Percentiles rank a stretch among this genome's conserved stretches.
phyloP scores from a whole-genome alignment of 495 filamentous ascomycete genomes.

The Bombardia bombarda region DNA sequence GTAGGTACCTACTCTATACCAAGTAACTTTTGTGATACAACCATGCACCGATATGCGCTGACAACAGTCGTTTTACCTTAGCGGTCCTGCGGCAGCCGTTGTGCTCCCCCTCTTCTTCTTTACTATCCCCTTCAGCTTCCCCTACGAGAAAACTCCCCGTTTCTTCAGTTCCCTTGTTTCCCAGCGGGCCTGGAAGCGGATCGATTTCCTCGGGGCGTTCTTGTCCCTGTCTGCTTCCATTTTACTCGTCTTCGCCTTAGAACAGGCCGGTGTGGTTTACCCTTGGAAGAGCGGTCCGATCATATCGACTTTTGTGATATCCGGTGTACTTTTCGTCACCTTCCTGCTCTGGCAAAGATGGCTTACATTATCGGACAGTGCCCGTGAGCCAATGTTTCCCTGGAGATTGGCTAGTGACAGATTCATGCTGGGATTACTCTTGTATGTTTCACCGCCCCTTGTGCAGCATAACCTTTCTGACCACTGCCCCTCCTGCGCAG shows the following conservation, averaged over 20 bases:
- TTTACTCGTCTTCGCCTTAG: constrained; percentile 24
- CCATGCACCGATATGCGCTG: not conserved
- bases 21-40: not conserved
- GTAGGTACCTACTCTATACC: constrained; percentile 8
- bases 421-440: constrained; percentile 19
- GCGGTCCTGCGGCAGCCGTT: constrained; percentile 20
- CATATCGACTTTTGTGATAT: constrained; percentile 14
- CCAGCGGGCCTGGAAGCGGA: constrained; percentile 2
- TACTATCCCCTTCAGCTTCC: constrained; percentile 16
- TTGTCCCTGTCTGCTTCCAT: constrained; percentile 16
- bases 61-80: constrained; percentile 1
- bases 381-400: constrained; percentile 24
- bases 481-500: constrained; percentile 1
- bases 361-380: constrained; percentile 3
- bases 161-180: not conserved
- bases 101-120: constrained; percentile 21
- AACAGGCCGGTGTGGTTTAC: constrained; percentile 18
- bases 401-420: constrained; percentile 17
- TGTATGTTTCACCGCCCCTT: constrained; percentile 9
- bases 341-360: constrained; percentile 22
- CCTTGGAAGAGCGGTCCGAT: constrained; percentile 14
- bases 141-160: not conserved
- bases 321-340: constrained; percentile 13
- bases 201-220: constrained; percentile 19
- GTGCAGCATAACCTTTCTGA: not conserved